These are phyloP conservation scores for Komagataella phaffii DNA, from an alignment of 805 yeast genomes.

Conservation along the genomic window DNA sequence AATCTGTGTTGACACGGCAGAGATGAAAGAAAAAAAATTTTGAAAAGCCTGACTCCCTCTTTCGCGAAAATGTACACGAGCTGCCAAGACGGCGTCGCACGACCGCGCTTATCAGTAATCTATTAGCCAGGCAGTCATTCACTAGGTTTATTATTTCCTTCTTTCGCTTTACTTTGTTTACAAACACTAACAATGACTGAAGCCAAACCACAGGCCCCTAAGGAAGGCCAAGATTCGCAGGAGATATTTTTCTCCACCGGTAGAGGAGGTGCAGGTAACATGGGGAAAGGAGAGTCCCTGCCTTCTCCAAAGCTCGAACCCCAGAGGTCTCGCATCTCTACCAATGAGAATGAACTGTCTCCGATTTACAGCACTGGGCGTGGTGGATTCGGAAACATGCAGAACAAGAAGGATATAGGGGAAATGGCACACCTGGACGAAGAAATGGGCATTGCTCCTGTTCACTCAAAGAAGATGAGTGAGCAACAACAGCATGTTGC, in stretches of 20 bases:
- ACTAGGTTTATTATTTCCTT: background rate
- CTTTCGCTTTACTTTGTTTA: background rate
- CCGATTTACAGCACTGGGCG: slow-evolving; percentile 37
- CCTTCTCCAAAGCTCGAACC: slow-evolving; percentile 29
- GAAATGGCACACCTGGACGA: background rate
- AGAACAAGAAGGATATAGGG: slow-evolving; percentile 19
- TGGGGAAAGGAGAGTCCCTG: slow-evolving; percentile 22
- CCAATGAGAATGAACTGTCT: slow-evolving; percentile 24
- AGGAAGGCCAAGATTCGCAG: slow-evolving; percentile 12
- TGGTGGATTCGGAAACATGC: slow-evolving; percentile 45
- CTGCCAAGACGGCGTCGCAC: background rate
- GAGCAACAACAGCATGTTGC: background rate
- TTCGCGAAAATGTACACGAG: background rate
- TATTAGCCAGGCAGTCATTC: background rate
- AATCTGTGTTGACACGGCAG: background rate
- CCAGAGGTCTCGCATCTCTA: slow-evolving; percentile 18
- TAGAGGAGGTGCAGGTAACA: slow-evolving; percentile 45
- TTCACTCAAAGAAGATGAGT: background rate
- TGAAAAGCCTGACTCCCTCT: background rate
- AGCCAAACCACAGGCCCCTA: background rate
- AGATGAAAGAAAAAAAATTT: background rate
- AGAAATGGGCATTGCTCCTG: slow-evolving; percentile 1
- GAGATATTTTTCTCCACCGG: slow-evolving; percentile 34
- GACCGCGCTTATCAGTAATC: background rate
- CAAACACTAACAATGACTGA: background rate